Evolutionary conservation across 148 eudicot genomes (phyloP), one percentile per base, ranked within the genome.

Genomic region (Camellia japonica): DNA sequence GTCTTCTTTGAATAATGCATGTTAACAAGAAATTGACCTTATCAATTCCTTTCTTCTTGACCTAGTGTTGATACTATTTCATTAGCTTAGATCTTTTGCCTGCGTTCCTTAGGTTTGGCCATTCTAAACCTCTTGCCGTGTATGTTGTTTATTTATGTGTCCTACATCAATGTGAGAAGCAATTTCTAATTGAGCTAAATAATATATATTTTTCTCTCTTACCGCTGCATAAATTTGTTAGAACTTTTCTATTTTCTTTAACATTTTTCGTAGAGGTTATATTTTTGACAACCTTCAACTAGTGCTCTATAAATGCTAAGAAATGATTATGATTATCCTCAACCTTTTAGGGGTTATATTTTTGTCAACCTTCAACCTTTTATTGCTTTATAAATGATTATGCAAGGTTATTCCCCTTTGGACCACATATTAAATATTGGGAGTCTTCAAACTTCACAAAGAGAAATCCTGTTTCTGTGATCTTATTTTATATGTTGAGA

Each of bases 1-100:
- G 14, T 41, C 61, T 73, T 7, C n/a, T 51, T 73, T 52, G 44
- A 5, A 19, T 13, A n/a, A 15, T 20, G 51, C 15, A 42, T 23
- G 61, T 73, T 20, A 7, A 23, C 44, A 73, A 73, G 62, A 30
- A 73, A 73, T 54, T 73, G 61, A 52, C 46, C 44, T 23, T 73
- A 30, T 73, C 5, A 73, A 73, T 73, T 73, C n/a, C 60, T 73
- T 51, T 43, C 19, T 49, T 68, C 7, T 23, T 20, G 58, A 30
- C 38, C n/a, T 20, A 5, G 61, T 3, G 7, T 11, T 51, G 2
- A 51, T 0, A 2, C 23, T 73, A 51, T 54, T 23, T 11, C 75
- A 4, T 52, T 54, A 41, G 5, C 38, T 73, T 20, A 58, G 56
- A 6, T n/a, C 61, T 54, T 0, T 38, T 13, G 15, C 41, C 3